Evolutionary conservation across 257 asterid species (phyloP).

Genomic region (Solanum chaucha): DNA sequence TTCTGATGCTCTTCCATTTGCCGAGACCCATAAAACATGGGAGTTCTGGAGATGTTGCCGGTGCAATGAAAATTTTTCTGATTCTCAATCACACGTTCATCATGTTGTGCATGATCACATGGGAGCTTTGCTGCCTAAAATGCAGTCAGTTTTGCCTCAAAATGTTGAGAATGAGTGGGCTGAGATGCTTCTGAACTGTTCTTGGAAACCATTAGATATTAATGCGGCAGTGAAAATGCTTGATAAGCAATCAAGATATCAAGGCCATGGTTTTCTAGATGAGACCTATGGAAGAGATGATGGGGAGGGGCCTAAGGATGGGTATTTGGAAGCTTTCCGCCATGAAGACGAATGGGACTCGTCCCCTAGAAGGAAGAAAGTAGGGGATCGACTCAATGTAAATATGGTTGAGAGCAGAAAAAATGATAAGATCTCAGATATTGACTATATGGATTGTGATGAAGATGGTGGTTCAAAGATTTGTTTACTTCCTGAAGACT

Average conservation of each 20-base stretch:
- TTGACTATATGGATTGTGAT: constrained; percentile 82
- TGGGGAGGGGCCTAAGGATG: constrained; percentile 44
- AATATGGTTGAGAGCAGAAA: constrained; percentile 34
- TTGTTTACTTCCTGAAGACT: constrained; percentile 33
- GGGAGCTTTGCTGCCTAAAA: constrained; percentile 57
- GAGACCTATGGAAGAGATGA: constrained; percentile 36
- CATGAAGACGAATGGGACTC: constrained; percentile 52
- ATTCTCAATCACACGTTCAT: constrained; percentile 38
- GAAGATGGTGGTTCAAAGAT: constrained; percentile 46
- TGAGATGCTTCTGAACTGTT: constrained; percentile 70
- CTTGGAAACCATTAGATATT: constrained; percentile 81
- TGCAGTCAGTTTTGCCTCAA: constrained; percentile 67
- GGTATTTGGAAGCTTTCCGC: constrained; percentile 52
- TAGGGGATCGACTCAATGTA: constrained; percentile 28
- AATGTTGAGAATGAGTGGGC: constrained; percentile 71
- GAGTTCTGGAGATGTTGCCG: constrained; percentile 62
- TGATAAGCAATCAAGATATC: constrained; percentile 36
- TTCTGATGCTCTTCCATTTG: constrained; percentile 52
- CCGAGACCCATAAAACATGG: constrained; percentile 49
- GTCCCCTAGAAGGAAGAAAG: constrained; percentile 39
- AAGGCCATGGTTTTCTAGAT: constrained; percentile 26
- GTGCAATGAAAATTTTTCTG: constrained; percentile 45
- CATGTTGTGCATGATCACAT: constrained; percentile 60
- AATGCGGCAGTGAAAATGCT: constrained; percentile 41
- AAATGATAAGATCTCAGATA: constrained; percentile 38